These are phyloP conservation scores for Trichoderma atrobrunneum DNA, from an alignment of 2,329 filamentous ascomycete genomes.

Conservation along the genomic window DNA sequence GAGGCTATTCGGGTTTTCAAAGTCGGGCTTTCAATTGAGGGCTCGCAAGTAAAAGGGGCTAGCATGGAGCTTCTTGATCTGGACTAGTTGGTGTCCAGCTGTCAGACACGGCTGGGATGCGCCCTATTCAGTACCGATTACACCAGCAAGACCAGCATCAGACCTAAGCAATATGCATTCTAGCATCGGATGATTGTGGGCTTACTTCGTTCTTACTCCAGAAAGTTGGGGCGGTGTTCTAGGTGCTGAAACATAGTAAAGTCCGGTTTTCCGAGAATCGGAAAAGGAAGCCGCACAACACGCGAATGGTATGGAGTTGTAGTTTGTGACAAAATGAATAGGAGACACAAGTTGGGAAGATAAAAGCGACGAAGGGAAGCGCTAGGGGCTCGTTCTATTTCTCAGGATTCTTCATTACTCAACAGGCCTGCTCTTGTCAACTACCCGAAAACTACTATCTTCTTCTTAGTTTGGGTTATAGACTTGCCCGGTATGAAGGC, in stretches of 20 bases:
- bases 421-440: neutral
- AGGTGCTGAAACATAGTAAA: slow-evolving; percentile 1
- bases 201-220: neutral
- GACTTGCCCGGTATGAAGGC: neutral
- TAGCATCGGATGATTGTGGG: slow-evolving; percentile 13
- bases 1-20: neutral
- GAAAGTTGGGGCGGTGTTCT: neutral
- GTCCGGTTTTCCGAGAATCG: neutral
- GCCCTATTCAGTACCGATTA: neutral
- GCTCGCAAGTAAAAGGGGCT: neutral
- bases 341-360: neutral
- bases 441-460: neutral
- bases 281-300: neutral
- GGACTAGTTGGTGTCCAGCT: slow-evolving; percentile 6
- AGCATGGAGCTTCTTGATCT: slow-evolving; percentile 7
- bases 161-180: neutral
- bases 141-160: slow-evolving; percentile 1
- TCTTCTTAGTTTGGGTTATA: neutral
- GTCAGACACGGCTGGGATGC: neutral
- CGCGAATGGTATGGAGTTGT: neutral
- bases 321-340: neutral
- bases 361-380: neutral
- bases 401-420: neutral
- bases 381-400: neutral
- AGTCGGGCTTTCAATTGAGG: neutral